Evolutionary conservation across 345 rosid genomes (phyloP), one percentile per base, ranked within the genome.

Genomic region (Citrus maxima): DNA sequence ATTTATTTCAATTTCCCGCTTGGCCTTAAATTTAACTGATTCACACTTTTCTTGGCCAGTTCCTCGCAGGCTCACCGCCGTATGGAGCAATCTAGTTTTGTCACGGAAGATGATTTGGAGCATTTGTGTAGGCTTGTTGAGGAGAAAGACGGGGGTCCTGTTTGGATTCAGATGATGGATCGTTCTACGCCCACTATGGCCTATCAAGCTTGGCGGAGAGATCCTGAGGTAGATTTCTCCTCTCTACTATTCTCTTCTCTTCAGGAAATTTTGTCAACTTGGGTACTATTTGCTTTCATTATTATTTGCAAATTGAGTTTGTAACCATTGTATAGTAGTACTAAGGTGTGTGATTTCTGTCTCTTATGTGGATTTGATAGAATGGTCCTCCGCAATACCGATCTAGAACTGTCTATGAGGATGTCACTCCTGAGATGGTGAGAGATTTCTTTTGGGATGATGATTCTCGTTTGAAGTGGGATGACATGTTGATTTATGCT

Each of bases 401-500:
- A 22, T 90, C 93, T 83, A 85, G 94, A 56, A 93, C 97, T 24
- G 87, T 96, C 68, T 96, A 87, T 80, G 98, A 96, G 81, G 94
- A 96, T 79, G 97, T 92, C 34, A 88, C 90, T 46, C 98, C 99
- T 42, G 98, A 96, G 87, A 65, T 88, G 85, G 88, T 90, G 69
- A 92, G 98, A 77, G 99, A 96, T 80, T 93, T 96, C 90, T 96
- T 96, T 74, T 96, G 98, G 99, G 99, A 96, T 65, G 99, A 96
- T 82, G 93, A 90, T 51, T 93, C 84, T 79, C 88, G 99, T 62
- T 7, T 78, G 58, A 85, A 90, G 74, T 96, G 99, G 99, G 99
- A 95, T 66, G 93, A 92, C 80, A 93, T 95, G 99, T 89, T 95
- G 70, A 27, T 91, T 77, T 77, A 74, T 60, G 87, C 97, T 28